Conservation (phyloP, 306 rosid species). For the Styphnolobium japonicum region DNA sequence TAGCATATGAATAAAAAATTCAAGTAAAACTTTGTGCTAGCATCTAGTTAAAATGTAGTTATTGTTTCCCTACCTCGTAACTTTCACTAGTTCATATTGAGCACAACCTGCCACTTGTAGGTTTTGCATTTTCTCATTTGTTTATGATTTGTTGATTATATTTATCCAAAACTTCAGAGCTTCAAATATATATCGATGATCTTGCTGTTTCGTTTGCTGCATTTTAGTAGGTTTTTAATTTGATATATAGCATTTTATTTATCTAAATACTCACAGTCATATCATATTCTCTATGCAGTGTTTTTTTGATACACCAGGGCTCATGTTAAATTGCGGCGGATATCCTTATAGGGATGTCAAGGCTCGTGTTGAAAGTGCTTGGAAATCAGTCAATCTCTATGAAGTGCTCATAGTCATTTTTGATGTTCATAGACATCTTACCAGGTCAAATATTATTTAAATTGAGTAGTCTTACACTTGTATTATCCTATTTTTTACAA, state of each 20-base stretch:
- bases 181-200: not conserved
- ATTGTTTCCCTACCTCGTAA: not conserved
- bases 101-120: not conserved
- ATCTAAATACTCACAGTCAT: not conserved
- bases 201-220: not conserved
- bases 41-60: not conserved
- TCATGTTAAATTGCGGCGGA: conserved; percentile 61
- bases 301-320: conserved; percentile 95
- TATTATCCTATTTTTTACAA: not conserved
- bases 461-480: not conserved
- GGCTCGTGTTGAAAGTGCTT: conserved; percentile 90
- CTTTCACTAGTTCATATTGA: not conserved
- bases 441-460: conserved; percentile 52
- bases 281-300: conserved; percentile 56
- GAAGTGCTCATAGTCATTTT: conserved; percentile 84
- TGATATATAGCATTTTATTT: not conserved
- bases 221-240: not conserved
- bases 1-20: not conserved
- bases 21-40: not conserved
- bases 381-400: conserved; percentile 85
- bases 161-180: not conserved
- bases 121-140: not conserved
- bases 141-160: not conserved
- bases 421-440: conserved; percentile 90
- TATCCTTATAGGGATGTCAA: conserved; percentile 77